phyloP scores from a whole-genome alignment of 1,284 basidiomycete genomes.

The Puccinia horiana region DNA sequence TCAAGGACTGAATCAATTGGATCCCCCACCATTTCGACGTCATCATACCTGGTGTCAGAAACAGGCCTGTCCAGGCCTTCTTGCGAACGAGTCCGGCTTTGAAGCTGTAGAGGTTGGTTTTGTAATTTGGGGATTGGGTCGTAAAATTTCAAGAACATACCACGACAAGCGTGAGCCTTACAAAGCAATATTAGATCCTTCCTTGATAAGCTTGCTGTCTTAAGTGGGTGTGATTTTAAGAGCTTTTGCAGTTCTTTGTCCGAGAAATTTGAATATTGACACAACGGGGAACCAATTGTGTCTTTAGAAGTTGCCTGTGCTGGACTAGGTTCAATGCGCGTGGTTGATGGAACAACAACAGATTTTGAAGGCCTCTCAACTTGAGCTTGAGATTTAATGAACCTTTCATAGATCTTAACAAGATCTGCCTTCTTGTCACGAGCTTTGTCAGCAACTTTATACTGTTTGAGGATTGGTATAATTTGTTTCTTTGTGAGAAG shows the following conservation, averaged over 20 bases:
- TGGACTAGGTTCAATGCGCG: not conserved
- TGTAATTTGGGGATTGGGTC: not conserved
- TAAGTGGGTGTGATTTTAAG: not conserved
- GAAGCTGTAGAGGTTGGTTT: not conserved
- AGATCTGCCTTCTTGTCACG: not conserved
- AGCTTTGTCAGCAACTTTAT: not conserved
- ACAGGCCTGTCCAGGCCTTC: not conserved
- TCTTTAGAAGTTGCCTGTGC: not conserved
- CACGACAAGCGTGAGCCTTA: not conserved
- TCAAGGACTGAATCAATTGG: not conserved
- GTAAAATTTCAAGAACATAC: not conserved
- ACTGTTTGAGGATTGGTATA: not conserved
- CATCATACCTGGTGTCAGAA: not conserved
- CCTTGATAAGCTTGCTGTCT: not conserved
- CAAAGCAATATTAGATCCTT: not conserved
- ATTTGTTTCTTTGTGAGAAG: not conserved
- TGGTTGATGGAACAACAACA: not conserved
- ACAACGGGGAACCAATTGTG: not conserved
- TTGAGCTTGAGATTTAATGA: not conserved
- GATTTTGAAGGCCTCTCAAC: not conserved
- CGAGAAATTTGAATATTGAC: not conserved
- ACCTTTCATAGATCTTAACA: not conserved
- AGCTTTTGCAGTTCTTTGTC: not conserved
- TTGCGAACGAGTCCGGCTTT: not conserved
- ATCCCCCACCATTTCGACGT: not conserved